Evolutionary conservation across 2,329 filamentous ascomycete genomes (phyloP), one percentile per base, ranked within the genome.

Genomic region (Zasmidium citrigriseum): DNA sequence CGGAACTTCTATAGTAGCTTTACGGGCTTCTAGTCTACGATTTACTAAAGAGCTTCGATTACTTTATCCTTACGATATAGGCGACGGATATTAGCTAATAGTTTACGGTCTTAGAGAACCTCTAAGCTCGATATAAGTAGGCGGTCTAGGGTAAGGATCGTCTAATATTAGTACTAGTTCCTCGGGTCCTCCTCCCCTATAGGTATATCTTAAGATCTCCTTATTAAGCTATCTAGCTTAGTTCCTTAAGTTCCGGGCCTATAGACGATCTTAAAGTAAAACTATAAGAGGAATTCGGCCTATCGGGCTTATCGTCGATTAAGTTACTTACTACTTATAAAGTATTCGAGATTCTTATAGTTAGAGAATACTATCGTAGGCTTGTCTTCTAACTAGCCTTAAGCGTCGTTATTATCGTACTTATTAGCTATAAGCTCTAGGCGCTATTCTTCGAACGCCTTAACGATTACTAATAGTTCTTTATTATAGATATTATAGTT

Each of bases 361-460:
- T 34, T 61, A 2, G 63, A 68, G 18, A 68, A 52, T 1, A 75
- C 63, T 25, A 61, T 54, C n/a, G 67, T 34, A 7, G 14, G 27
- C 14, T 34, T 34, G 14, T 34, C 14, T 14, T 34, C 27, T 34
- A 34, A n/a, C n/a, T n/a, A n/a, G n/a, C n/a, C 27, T 7, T 34
- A 7, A 34, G 7, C 27, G 27, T 34, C 27, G 27, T 14, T 34
- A 7, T 34, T 55, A 34, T 14, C 14, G 14, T 7, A 14, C 14
- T 34, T 34, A 34, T 34, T 34, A 7, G 14, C 27, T 34, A 34
- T 49, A 0, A 73, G 60, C 27, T 72, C 55, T 22, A 60, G 52
- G 18, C 61, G 5, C 67, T 59, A 74, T 53, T 68, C 49, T 53
- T 71, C 49, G 16, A 75, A 64, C n/a, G 46, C 38, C 12, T 48